Evolutionary conservation across 768 basidiomycete genomes (phyloP).

Genomic region (Amanita pseudoporphyria): DNA sequence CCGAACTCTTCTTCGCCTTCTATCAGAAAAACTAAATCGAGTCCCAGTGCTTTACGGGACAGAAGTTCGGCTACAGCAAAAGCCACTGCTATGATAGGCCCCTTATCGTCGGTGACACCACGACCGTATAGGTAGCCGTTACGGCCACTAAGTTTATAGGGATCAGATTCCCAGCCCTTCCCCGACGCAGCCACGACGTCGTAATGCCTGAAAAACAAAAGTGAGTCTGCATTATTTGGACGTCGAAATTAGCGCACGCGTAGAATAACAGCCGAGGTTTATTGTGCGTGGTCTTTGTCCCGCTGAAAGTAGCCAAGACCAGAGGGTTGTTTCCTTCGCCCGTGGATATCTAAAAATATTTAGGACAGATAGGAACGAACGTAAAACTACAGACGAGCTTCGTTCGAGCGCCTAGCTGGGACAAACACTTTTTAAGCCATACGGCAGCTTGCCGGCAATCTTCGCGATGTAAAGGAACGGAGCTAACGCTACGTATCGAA

Average conservation of each 20-base stretch:
- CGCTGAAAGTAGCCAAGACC: conserved; percentile 81
- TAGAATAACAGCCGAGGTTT: conserved; percentile 85
- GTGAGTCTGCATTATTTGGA: not conserved
- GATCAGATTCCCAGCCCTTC: conserved; percentile 74
- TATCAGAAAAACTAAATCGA: conserved; percentile 84
- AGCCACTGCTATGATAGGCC: conserved; percentile 86
- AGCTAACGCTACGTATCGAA: conserved; percentile 81
- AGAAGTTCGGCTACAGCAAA: conserved; percentile 82
- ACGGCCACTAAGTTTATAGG: conserved; percentile 70
- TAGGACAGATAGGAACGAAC: not conserved
- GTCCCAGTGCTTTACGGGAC: conserved; percentile 57
- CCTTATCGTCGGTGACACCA: conserved; percentile 93
- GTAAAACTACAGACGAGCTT: conserved; percentile 41
- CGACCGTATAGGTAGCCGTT: conserved; percentile 90
- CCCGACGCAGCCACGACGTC: conserved; percentile 84
- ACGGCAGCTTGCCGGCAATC: conserved; percentile 93
- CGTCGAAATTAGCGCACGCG: conserved; percentile 40
- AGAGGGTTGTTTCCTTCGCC: conserved; percentile 76
- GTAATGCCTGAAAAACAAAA: conserved; percentile 60
- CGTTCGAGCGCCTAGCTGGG: conserved; percentile 80
- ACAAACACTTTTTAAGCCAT: conserved; percentile 82
- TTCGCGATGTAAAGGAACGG: conserved; percentile 53
- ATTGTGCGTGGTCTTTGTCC: conserved; percentile 44
- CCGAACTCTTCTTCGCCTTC: conserved; percentile 99
- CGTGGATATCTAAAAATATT: conserved; percentile 52